Percentiles rank a stretch among this genome's conserved stretches.
Conservation (phyloP, 192 early-diverging fungal species). For the Geranomyces michiganensis region DNA sequence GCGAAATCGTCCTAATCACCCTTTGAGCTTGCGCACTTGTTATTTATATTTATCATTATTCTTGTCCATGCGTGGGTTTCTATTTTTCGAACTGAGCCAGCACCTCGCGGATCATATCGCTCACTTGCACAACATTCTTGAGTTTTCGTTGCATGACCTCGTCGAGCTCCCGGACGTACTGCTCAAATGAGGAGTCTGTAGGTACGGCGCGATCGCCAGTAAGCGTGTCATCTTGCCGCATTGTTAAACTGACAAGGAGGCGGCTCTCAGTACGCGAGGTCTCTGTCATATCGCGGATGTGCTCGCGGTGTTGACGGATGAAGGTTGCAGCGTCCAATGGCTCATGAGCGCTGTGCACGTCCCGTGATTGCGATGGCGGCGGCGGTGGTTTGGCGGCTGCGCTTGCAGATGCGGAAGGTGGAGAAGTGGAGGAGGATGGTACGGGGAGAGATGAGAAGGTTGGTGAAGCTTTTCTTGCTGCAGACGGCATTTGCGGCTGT, state of each 20-base stretch:
- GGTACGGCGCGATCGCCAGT: background rate
- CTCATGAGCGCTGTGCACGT: constrained; percentile 11
- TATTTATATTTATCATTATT: no score
- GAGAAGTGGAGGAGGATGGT: background rate
- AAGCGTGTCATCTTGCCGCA: constrained; percentile 30
- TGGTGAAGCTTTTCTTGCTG: no score
- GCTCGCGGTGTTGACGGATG: constrained; percentile 52
- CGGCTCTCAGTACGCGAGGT: constrained; percentile 50
- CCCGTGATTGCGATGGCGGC: background rate
- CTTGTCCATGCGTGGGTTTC: no score
- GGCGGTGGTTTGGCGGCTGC: constrained; percentile 5
- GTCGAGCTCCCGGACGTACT: background rate
- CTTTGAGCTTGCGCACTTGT: no score
- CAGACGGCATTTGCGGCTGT: no score
- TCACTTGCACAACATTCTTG: background rate
- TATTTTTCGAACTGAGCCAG: background rate
- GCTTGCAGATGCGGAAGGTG: background rate
- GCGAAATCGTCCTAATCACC: constrained; percentile 28
- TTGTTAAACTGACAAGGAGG: constrained; percentile 53
- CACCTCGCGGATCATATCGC: constrained; percentile 4
- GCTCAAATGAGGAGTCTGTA: constrained; percentile 5
- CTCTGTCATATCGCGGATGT: constrained; percentile 54
- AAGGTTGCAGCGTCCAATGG: constrained; percentile 42
- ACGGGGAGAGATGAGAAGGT: background rate
- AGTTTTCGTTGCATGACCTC: background rate